These are phyloP conservation scores for Ochetophila trinervis DNA, from an alignment of 306 rosid genomes.

Conservation along the genomic window DNA sequence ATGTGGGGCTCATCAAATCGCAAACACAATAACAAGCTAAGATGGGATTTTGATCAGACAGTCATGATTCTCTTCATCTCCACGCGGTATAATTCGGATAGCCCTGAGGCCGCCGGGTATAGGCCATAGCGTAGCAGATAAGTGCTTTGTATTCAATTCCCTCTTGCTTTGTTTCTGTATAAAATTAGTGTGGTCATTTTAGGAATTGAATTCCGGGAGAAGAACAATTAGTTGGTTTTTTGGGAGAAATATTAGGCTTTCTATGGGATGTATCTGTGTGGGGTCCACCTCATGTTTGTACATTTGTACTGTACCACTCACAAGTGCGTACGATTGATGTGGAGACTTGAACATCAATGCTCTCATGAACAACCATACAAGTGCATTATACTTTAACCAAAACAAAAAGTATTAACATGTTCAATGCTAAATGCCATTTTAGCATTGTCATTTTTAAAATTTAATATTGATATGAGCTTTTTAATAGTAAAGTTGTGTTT, in stretches of 20 bases:
- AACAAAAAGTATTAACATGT: too few species aligned
- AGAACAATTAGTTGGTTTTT: too few species aligned
- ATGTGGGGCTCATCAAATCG: constrained; percentile 10
- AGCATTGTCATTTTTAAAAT: too few species aligned
- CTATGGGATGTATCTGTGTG: neutral
- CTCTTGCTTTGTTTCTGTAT: neutral
- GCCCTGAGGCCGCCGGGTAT: neutral
- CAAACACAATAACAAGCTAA: too few species aligned
- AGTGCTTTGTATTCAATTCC: neutral
- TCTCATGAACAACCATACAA: too few species aligned
- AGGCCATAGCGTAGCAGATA: neutral
- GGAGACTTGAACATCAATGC: neutral
- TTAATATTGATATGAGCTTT: too few species aligned
- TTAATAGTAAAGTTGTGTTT: too few species aligned
- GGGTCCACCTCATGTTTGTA: neutral
- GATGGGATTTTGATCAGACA: neutral
- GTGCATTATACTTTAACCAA: too few species aligned
- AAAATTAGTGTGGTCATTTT: neutral
- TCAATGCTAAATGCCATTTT: too few species aligned
- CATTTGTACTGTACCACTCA: neutral
- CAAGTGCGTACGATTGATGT: neutral
- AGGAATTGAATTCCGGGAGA: too few species aligned
- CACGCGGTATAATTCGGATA: neutral
- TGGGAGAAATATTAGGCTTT: too few species aligned
- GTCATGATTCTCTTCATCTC: neutral